These are phyloP conservation scores for Aspergillus olivimuriae DNA, from an alignment of 495 filamentous ascomycete species.

Conservation along the genomic window DNA sequence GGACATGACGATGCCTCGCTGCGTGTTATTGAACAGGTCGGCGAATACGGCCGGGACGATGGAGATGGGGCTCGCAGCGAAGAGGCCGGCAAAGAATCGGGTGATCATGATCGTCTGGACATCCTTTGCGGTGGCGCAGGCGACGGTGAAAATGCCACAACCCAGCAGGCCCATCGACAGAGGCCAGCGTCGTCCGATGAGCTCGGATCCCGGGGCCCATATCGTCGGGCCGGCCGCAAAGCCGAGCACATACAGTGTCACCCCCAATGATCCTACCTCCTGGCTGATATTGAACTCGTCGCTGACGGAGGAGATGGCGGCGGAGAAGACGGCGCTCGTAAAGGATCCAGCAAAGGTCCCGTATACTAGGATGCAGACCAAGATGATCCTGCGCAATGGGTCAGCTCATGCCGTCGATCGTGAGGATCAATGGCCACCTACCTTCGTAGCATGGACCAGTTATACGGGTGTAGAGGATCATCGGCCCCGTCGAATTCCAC, in stretches of 20 bases:
- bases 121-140: conserved; percentile 51
- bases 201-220: conserved; percentile 69
- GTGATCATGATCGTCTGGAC: conserved; percentile 47
- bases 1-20: conserved; percentile 43
- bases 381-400: conserved; percentile 13
- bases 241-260: conserved; percentile 49
- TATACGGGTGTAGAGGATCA: conserved; percentile 48
- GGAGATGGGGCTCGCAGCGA: conserved; percentile 44
- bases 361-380: conserved; percentile 33
- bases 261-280: conserved; percentile 47
- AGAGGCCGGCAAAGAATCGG: conserved; percentile 46
- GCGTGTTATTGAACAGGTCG: conserved; percentile 42
- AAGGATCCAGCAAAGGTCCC: conserved; percentile 49
- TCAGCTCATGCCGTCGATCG: not conserved
- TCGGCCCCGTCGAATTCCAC: conserved; percentile 47
- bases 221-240: conserved; percentile 48
- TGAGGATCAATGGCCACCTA: conserved; percentile 17
- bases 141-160: conserved; percentile 50
- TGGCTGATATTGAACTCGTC: conserved; percentile 39
- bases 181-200: conserved; percentile 59
- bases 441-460: conserved; percentile 37
- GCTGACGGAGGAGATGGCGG: conserved; percentile 37
- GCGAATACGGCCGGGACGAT: conserved; percentile 46
- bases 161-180: conserved; percentile 44
- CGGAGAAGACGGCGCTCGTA: conserved; percentile 47